Conservation (phyloP, 2,329 filamentous ascomycete genomes). For the Penicillium capsulatum region DNA sequence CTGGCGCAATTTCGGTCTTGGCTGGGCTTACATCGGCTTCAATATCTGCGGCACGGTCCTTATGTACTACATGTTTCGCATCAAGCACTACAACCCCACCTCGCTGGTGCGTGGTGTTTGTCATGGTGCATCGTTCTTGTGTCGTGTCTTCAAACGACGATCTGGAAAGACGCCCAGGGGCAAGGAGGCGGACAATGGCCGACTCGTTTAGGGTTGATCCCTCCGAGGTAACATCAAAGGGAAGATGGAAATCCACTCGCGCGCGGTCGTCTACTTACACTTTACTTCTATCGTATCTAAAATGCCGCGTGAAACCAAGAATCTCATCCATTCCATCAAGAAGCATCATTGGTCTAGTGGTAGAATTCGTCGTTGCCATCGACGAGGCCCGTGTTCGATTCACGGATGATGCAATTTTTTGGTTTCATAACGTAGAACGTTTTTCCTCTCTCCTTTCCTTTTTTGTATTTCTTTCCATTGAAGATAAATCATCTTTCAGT, state of each 20-base stretch:
- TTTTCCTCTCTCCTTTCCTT: too few relatives aligned
- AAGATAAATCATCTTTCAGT: too few relatives aligned
- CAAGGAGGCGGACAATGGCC: slow-evolving; percentile 30
- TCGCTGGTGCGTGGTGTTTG: slow-evolving; percentile 24
- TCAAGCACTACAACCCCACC: slow-evolving; percentile 42
- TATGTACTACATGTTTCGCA: slow-evolving; percentile 50
- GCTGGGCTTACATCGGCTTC: slow-evolving; percentile 58
- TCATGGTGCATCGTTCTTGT: slow-evolving; percentile 21
- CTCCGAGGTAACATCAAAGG: too few relatives aligned
- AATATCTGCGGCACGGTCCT: slow-evolving; percentile 55
- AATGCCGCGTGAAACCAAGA: too few relatives aligned
- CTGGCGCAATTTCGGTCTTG: slow-evolving; percentile 66
- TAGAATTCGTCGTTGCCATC: slow-evolving; percentile 40
- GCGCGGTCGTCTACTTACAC: too few relatives aligned
- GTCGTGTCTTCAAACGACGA: slow-evolving; percentile 31
- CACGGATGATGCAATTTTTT: slow-evolving; percentile 41
- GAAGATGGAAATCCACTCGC: too few relatives aligned
- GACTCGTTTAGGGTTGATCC: slow-evolving; percentile 24
- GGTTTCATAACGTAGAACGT: too few relatives aligned
- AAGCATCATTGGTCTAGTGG: slow-evolving; percentile 43
- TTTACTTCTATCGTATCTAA: too few relatives aligned
- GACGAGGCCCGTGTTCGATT: slow-evolving; percentile 47
- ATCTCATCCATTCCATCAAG: slow-evolving; percentile 3
- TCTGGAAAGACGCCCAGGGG: slow-evolving; percentile 29
- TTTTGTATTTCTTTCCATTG: slow-evolving; percentile 2